Evolutionary conservation across 1,139 yeast species (phyloP).

Genomic region (Pichia sp.): DNA sequence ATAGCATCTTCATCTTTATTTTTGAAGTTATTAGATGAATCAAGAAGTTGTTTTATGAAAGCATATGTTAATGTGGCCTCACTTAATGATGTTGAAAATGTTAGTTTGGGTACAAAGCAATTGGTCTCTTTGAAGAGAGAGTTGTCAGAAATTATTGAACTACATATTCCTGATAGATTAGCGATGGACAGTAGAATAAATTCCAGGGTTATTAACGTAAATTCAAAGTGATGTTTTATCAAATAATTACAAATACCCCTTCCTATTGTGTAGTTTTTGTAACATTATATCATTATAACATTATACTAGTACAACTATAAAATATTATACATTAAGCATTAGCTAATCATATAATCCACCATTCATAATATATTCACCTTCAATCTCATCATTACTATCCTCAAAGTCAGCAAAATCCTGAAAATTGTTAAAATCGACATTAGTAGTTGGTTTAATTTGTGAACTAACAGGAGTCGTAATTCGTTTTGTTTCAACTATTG

Average conservation of each 20-base stretch:
- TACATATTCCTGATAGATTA: slow-evolving; percentile 71
- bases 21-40: slow-evolving; percentile 44
- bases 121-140: slow-evolving; percentile 57
- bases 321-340: not conserved
- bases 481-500: not conserved
- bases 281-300: not conserved
- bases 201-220: slow-evolving; percentile 24
- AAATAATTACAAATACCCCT: not conserved
- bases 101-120: slow-evolving; percentile 59
- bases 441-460: not conserved
- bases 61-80: slow-evolving; percentile 64
- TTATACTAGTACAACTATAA: not conserved
- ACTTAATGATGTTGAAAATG: slow-evolving; percentile 69
- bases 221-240: not conserved
- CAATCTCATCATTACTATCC: slow-evolving; percentile 18
- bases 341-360: slow-evolving; percentile 10
- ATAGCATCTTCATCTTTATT: not conserved
- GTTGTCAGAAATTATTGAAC: slow-evolving; percentile 57
- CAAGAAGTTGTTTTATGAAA: slow-evolving; percentile 56
- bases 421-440: slow-evolving; percentile 17
- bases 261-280: not conserved
- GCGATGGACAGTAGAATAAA: slow-evolving; percentile 68
- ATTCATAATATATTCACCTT: slow-evolving; percentile 15
- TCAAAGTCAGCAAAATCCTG: slow-evolving; percentile 22
- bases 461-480: not conserved